Base-by-base conservation (phyloP, 345 rosid genomes). In the Reutealis trisperma region DNA sequence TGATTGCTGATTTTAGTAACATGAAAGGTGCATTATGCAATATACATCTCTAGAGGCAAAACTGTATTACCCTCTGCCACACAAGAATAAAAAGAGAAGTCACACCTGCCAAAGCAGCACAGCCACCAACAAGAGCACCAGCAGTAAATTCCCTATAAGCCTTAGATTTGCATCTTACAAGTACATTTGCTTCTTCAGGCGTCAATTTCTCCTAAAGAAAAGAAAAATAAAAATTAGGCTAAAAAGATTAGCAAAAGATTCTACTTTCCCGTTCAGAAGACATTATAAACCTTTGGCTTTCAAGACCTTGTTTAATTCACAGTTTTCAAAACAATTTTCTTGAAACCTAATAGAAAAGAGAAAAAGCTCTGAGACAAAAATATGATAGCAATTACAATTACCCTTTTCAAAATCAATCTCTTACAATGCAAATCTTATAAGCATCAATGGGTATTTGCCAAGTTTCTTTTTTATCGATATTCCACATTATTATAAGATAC, bases 31-130 rank as follows among this genome's bases (percentile, higher is more conserved):
- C 55, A 51, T 51, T 14, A 51, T 51, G 55, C 16, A 62, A 24
- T 12, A 62, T 62, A 2, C 30, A 57, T 57, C 25, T 67, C 45
- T 30, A 19, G 5, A 58, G 13, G 15, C 47, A 52, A 32, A 1
- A 25, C 30, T 14, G 22, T 9, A 8, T 24, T 12, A 47, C 34
- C 34, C 6, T 63, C 21, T 3, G 42, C 42, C 27, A 37, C 15
- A 49, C 52, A 60, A 64, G 51, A 32, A 18, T 25, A n/a, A 27
- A 47, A 18, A 16, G 8, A 65, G 1, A 52, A 70, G 14, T 64
- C 74, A 41, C 45, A 90, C 91, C 90, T 78, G 83, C 78, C 85
- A 82, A 83, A 1, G 63, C 77, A 64, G 74, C n/a, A 74, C 63
- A 79, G 52, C 76, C 82, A 30, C 88, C 87, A 73, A 72, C 34